phyloP scores from a whole-genome alignment of 2,329 filamentous ascomycete genomes.

The Sporothrix brasiliensis region DNA sequence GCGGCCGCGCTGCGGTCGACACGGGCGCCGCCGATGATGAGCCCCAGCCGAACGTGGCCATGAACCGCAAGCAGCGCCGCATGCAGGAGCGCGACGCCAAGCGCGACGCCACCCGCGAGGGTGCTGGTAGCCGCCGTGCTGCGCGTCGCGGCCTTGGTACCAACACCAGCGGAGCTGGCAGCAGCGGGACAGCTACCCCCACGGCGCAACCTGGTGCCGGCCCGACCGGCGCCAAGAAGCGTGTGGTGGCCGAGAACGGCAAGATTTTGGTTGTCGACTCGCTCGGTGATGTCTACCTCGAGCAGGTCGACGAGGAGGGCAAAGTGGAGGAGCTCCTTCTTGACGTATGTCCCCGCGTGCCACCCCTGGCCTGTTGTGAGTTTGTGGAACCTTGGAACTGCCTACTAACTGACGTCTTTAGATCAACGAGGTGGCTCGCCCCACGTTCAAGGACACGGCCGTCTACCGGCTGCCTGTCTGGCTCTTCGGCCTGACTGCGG shows the following conservation, averaged over 20 bases:
- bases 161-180: constrained; percentile 40
- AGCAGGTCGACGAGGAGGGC: constrained; percentile 87
- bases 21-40: constrained; percentile 44
- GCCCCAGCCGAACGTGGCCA: constrained; percentile 53
- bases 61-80: constrained; percentile 85
- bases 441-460: constrained; percentile 79
- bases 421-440: constrained; percentile 77
- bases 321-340: constrained; percentile 80
- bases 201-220: constrained; percentile 46
- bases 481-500: constrained; percentile 62
- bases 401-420: constrained; percentile 43
- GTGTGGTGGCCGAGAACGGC: constrained; percentile 90
- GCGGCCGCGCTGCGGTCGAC: constrained; percentile 32
- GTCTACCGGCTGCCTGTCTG: constrained; percentile 77
- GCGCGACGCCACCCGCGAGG: constrained; percentile 66
- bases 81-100: constrained; percentile 84
- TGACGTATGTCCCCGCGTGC: constrained; percentile 64
- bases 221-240: constrained; percentile 77
- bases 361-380: background rate
- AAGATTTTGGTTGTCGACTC: constrained; percentile 94
- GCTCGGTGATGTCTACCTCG: constrained; percentile 89
- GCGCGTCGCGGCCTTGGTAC: constrained; percentile 42
- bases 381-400: background rate
- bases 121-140: constrained; percentile 42
- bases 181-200: constrained; percentile 40